A percentile compares a stretch with the other conserved stretches of the same genome.
These are phyloP conservation scores for Gossypioides kirkii DNA, from an alignment of 345 rosid species.

Conservation along the genomic window DNA sequence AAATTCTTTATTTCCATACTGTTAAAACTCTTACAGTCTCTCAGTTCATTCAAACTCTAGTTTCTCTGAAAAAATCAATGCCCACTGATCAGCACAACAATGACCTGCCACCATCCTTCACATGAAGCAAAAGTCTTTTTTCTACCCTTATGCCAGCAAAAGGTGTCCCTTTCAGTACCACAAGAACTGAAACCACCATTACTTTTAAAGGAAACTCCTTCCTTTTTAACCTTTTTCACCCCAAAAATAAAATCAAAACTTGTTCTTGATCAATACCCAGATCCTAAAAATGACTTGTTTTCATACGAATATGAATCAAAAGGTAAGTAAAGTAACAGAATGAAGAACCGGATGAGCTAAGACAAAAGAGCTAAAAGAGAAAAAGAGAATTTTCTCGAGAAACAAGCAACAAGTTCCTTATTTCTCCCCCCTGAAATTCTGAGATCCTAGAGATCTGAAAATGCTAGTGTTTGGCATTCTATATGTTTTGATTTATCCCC, in stretches of 20 bases:
- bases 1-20: slow-evolving; percentile 38
- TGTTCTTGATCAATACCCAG: slow-evolving; percentile 26
- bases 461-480: slow-evolving; percentile 19
- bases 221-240: background rate
- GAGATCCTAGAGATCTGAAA: slow-evolving; percentile 94
- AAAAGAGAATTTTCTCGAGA: slow-evolving; percentile 45
- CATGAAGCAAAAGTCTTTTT: slow-evolving; percentile 19
- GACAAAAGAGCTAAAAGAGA: slow-evolving; percentile 11
- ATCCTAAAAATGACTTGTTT: slow-evolving; percentile 26
- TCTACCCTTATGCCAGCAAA: slow-evolving; percentile 25
- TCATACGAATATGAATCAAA: slow-evolving; percentile 21
- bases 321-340: slow-evolving; percentile 23
- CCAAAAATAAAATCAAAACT: slow-evolving; percentile 17
- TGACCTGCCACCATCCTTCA: slow-evolving; percentile 32
- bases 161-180: slow-evolving; percentile 27
- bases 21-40: slow-evolving; percentile 13
- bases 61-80: slow-evolving; percentile 15
- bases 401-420: slow-evolving; percentile 26
- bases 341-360: slow-evolving; percentile 19
- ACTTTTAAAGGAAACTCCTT: slow-evolving; percentile 17
- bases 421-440: slow-evolving; percentile 42
- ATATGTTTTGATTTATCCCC: slow-evolving; percentile 35
- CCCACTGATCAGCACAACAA: slow-evolving; percentile 21
- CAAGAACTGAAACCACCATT: slow-evolving; percentile 17
- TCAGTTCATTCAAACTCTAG: slow-evolving; percentile 27